Evolutionary conservation across 768 basidiomycete genomes (phyloP), one percentile per base, ranked within the genome.

Genomic region (Agaricus sinodeliciosus): DNA sequence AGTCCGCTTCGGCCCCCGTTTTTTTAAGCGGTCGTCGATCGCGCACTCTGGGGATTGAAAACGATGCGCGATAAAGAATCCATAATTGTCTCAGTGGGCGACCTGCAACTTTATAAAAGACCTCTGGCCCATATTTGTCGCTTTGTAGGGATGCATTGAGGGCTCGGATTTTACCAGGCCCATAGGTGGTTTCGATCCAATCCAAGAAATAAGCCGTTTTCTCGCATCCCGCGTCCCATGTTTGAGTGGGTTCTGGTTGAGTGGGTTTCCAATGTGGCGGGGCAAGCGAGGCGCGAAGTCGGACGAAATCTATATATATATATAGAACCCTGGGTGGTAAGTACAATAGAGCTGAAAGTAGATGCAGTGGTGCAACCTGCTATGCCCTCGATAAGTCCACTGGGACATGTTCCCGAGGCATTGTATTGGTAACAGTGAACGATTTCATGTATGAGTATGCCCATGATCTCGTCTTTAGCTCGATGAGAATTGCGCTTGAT

Each of bases 371-470:
- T 71, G 40, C 54, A n/a, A 85, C 87, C 87, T 64, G 88, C 89
- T 25, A 92, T 74, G 16, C 89, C 89, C 62, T 92, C 89, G 56
- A 88, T 80, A 43, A 92, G 68, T 1, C 89, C 89, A 1, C 78
- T 76, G 0, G 86, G 85, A 58, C 78, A 83, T 40, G 75, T 77
- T 22, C 72, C 81, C 19, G 69, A 61, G 1, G 75, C 85, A 59
- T 87, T 75, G 65, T 81, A 78, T 61, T 90, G 89, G 63, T 75
- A 90, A 61, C 85, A 90, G 57, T 91, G 89, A 5, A 88, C 87
- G 62, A 85, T 75, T 67, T 91, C 87, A 62, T 87, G 88, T 34
- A 77, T 69, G 3, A 91, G 70, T 3, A 90, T 86, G 3, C 88
- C 89, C 39, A 69, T 57, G 45, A 90, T 82, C 67, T 91, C 88